Percentiles rank a stretch among this genome's conserved stretches.
Conservation (phyloP, 2,329 filamentous ascomycete species). For the Pestalotiopsis fici region DNA sequence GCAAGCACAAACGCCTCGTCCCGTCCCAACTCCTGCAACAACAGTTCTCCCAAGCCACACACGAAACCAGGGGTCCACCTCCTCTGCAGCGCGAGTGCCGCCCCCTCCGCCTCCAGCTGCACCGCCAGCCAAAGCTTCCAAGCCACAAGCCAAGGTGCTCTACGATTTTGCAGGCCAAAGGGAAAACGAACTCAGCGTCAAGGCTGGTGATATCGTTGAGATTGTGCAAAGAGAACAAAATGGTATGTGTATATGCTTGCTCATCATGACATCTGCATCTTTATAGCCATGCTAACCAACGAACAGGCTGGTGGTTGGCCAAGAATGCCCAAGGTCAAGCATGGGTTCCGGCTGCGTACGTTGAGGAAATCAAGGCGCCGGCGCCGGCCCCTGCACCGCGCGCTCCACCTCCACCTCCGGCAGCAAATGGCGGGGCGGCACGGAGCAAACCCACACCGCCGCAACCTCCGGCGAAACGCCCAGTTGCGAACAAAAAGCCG, state of each 20-base stretch:
- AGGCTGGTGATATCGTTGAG: conserved; percentile 78
- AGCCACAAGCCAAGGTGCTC: conserved; percentile 83
- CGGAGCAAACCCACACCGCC: conserved; percentile 72
- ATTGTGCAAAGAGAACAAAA: conserved; percentile 95
- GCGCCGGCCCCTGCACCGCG: conserved; percentile 63
- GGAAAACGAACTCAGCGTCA: conserved; percentile 82
- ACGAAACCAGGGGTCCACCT: conserved; percentile 55
- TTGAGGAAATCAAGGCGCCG: conserved; percentile 74
- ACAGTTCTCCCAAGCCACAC: conserved; percentile 49
- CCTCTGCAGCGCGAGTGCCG: conserved; percentile 59
- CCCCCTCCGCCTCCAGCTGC: conserved; percentile 68
- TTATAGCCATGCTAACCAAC: conserved; percentile 30
- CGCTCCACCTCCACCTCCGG: conserved; percentile 66
- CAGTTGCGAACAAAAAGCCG: conserved; percentile 71
- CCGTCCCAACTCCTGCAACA: conserved; percentile 27
- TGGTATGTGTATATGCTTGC: conserved; percentile 67
- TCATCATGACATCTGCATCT: background rate
- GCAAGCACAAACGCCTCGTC: conserved; percentile 25
- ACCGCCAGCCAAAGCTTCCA: conserved; percentile 58
- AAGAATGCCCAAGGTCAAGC: conserved; percentile 75
- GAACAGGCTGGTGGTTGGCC: conserved; percentile 90
- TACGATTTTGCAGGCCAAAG: conserved; percentile 90
- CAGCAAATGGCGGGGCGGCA: conserved; percentile 43
- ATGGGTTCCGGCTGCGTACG: conserved; percentile 92
- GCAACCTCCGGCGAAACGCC: conserved; percentile 78